Evolutionary conservation across 257 asterid genomes (phyloP), one percentile per base, ranked within the genome.

Genomic region (Avicennia marina): DNA sequence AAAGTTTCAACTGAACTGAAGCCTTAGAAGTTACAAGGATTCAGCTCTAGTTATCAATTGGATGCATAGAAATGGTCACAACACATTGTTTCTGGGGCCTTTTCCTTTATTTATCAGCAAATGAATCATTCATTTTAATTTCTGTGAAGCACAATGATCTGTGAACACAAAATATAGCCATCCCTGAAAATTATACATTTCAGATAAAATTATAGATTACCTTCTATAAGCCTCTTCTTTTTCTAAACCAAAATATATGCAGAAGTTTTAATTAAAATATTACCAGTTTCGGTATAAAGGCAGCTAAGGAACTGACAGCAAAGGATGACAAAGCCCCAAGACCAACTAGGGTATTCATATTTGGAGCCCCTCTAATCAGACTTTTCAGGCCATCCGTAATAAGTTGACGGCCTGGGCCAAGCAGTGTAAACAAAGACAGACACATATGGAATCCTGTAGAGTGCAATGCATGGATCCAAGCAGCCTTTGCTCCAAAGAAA

Each of bases 271-370:
- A 53, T 16, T 26, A 17, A 59, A 29, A 56, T 54, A 41, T 74
- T 84, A 93, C 99, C 96, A 93, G 83, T 71, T 86, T 89, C 22
- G 99, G 99, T 57, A 86, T 43, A 25, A 86, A 67, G 52, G 95
- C 91, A 67, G 99, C 99, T 70, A 93, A 29, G 46, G 97, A 83
- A 76, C 99, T 93, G 77, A 93, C 99, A 64, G 90, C 76, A 84
- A 93, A 89, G 45, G 99, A 93, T 69, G 99, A 93, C 65, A 93
- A 52, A 65, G 97, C 99, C 74, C 98, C 99, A 70, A 93, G 97
- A 67, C 99, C 95, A 82, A 93, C 99, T 69, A 93, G 71, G 6
- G 99, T 93, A 63, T 93, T 93, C 99, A 93, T 93, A 78, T 93
- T 93, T 44, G 99, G 99, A 33, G 91, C 74, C 56, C 99, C 97